Evolutionary conservation across 169 alveolate genomes (phyloP).

Genomic region (Perkinsus olseni): DNA sequence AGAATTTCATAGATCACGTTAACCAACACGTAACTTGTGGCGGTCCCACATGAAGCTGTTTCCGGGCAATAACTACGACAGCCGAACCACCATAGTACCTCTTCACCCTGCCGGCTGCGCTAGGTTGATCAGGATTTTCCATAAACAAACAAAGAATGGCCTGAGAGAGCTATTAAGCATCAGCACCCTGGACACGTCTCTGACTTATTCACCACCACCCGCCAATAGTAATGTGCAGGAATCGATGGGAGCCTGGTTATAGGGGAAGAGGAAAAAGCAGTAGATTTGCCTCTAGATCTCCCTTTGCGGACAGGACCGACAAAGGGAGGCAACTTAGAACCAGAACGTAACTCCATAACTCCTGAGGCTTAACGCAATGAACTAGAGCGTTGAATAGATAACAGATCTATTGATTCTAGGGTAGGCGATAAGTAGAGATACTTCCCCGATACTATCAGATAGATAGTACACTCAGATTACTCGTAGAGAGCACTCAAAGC

Average conservation of each 20-base stretch:
- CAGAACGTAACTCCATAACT: not conserved
- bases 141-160: too few relatives aligned
- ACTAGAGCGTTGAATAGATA: not conserved
- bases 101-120: too few relatives aligned
- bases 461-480: not conserved
- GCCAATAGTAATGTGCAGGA: too few relatives aligned
- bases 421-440: not conserved
- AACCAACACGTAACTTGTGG: too few relatives aligned
- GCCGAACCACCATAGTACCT: too few relatives aligned
- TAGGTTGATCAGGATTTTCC: too few relatives aligned
- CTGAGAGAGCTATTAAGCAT: too few relatives aligned
- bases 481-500: not conserved
- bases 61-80: too few relatives aligned
- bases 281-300: not conserved
- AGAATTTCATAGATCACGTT: too few relatives aligned
- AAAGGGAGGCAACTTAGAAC: not conserved
- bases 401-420: not conserved
- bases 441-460: not conserved
- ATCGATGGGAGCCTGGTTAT: not conserved
- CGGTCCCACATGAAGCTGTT: too few relatives aligned
- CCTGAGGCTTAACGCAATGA: not conserved
- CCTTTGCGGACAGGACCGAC: not conserved
- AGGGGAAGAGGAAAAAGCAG: not conserved
- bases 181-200: too few relatives aligned
- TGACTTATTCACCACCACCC: too few relatives aligned